Percentiles rank a stretch among this genome's conserved stretches.
These are phyloP conservation scores for Copromyces sp. DNA, from an alignment of 495 filamentous ascomycete species.

Conservation along the genomic window DNA sequence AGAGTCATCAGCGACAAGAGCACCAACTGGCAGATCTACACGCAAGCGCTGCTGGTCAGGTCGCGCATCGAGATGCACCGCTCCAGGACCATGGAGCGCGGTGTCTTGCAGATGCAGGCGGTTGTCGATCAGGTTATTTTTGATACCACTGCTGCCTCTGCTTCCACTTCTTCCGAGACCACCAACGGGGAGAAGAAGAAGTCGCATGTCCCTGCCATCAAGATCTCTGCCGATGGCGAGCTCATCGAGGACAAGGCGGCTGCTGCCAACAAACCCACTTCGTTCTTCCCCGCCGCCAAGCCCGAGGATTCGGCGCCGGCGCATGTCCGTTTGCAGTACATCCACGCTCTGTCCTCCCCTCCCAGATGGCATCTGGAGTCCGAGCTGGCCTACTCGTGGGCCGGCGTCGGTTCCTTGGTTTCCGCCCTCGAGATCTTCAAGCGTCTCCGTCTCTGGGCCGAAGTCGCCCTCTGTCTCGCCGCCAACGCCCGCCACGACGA, in stretches of 20 bases:
- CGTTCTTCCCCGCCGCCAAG: slow-evolving; percentile 76
- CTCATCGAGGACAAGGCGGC: not conserved
- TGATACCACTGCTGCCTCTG: slow-evolving; percentile 51
- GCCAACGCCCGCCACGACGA: slow-evolving; percentile 50
- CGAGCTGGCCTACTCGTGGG: slow-evolving; percentile 87
- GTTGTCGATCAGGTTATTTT: slow-evolving; percentile 93
- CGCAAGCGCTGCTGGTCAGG: slow-evolving; percentile 77
- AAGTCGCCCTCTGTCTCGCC: slow-evolving; percentile 80
- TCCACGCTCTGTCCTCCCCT: slow-evolving; percentile 72
- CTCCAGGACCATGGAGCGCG: slow-evolving; percentile 76
- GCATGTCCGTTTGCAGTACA: slow-evolving; percentile 64
- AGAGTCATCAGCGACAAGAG: slow-evolving; percentile 80
- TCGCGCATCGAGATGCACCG: slow-evolving; percentile 80
- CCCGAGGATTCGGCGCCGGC: slow-evolving; percentile 67
- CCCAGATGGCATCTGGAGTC: slow-evolving; percentile 90
- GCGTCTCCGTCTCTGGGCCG: slow-evolving; percentile 87
- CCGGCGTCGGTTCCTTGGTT: slow-evolving; percentile 70
- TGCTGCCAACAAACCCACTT: slow-evolving; percentile 37
- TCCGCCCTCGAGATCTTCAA: slow-evolving; percentile 96
- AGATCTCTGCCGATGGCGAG: slow-evolving; percentile 22
- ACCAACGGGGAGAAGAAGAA: slow-evolving; percentile 10
- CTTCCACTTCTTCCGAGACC: slow-evolving; percentile 18
- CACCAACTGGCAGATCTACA: slow-evolving; percentile 98
- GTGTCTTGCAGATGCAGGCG: slow-evolving; percentile 88
- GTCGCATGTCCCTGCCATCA: slow-evolving; percentile 27